phyloP scores from a whole-genome alignment of 106 monocot species.

The Triglochin maritima region DNA sequence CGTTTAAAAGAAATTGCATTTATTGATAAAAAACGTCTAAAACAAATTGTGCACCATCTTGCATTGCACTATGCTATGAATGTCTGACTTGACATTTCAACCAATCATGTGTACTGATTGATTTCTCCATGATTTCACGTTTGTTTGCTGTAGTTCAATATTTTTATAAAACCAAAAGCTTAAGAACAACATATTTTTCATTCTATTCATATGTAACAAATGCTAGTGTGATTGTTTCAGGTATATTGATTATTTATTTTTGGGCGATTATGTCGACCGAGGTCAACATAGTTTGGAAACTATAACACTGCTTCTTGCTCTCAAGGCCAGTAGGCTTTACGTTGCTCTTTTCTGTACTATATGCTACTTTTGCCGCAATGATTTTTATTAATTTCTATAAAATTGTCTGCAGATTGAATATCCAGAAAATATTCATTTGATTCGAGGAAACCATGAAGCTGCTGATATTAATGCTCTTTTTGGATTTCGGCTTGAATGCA shows the following conservation, averaged over 20 bases:
- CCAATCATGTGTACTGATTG: too few relatives aligned
- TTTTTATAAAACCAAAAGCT: too few relatives aligned
- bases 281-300: constrained; percentile 99
- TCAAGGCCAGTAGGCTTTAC: constrained; percentile 50
- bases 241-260: constrained; percentile 97
- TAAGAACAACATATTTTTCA: too few relatives aligned
- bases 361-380: background rate
- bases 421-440: constrained; percentile 92
- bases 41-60: too few relatives aligned
- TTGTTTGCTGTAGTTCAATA: too few relatives aligned
- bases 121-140: too few relatives aligned
- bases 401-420: constrained; percentile 70
- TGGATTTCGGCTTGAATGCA: constrained; percentile 96
- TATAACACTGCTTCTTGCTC: constrained; percentile 89
- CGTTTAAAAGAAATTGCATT: too few relatives aligned
- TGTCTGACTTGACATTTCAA: too few relatives aligned
- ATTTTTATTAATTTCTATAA: background rate
- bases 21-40: too few relatives aligned
- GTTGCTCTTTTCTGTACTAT: background rate
- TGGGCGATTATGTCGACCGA: constrained; percentile 98
- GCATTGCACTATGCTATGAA: too few relatives aligned
- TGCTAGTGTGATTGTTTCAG: constrained; percentile 26
- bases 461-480: constrained; percentile 99
- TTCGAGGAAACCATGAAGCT: constrained; percentile 96
- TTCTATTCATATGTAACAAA: background rate